Base-by-base conservation (phyloP, 2,329 filamentous ascomycete genomes). In the Claviceps sp. region DNA sequence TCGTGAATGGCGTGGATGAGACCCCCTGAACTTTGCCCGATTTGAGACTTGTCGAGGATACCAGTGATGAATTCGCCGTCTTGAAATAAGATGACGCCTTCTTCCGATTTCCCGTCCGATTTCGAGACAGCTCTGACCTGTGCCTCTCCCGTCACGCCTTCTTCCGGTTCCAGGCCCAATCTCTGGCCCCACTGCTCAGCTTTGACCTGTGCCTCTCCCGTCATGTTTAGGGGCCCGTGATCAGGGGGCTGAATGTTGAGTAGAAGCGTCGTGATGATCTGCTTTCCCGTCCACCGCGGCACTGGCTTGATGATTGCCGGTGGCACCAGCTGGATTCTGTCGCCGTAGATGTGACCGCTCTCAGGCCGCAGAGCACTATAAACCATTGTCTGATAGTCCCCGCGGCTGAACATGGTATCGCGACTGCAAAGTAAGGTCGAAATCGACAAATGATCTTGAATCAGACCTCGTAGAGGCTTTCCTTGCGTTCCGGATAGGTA, bases 381-480 rank as follows among this genome's bases (percentile, higher is more conserved):
- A 5, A 98, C 75, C n/a, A 98, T 74, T 64, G 97, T 86, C 57
- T 96, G 87, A 65, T 97, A 98, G 55, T 94, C 84, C 38, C 86
- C 85, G 52, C 85, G 79, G 55, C 84, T 85, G 63, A 97, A 95
- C 65, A 96, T 91, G 3, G 86, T 88, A 66, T 98, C 93, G 61
- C 88, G 84, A 67, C 84, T 95, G 53, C 90, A 95, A 52, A 98
- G 79, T 68, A 85, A 85, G 3, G 95, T 88, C 45, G 88, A 89
- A 65, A 98, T 91, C 2, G 91, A 96, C 55, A 98, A 86, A 67
- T 98, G 93, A 75, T 98, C 93, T 69, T 98, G 94, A 69, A 98
- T 98, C 50, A 98, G 72, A 79, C 93, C 93, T 75, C 93, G 79
- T 16, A 98, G 75, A 0, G 93, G 93, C 63, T 95, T 95, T 52